Evolutionary conservation across 306 rosid species (phyloP), one percentile per base, ranked within the genome.

Genomic region (Castanea mollissima): DNA sequence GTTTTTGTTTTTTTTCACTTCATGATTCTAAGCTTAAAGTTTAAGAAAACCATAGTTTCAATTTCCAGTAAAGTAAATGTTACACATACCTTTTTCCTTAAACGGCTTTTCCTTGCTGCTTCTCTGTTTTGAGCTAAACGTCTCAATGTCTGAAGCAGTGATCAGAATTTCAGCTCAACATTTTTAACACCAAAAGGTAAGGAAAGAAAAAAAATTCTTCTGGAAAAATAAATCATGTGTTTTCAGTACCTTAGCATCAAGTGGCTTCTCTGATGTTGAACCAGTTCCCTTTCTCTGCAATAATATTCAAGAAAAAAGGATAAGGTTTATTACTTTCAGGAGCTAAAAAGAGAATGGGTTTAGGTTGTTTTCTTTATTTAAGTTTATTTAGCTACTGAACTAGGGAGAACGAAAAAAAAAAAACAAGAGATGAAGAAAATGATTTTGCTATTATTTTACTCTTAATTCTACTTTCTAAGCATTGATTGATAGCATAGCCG

Each of bases 91-190:
- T 95, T 95, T 80, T 95, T 95, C 81, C 98, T 90, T 8, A 95
- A 82, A 46, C 99, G 97, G 81, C 99, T 94, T 85, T 94, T 94
- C 86, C 87, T 87, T 70, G 99, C 99, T 55, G 99, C 99, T 58
- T 92, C 99, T 90, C 99, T 85, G 87, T 94, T 94, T 76, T 94
- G 99, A 76, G 99, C 99, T 74, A 94, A 82, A 58, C 99, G 95
- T 83, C 99, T 94, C 85, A 92, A 69, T 78, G 95, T 88, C 99
- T 94, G 77, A 29, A 71, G 46, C 74, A 81, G 72, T 25, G 60
- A 60, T 27, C 18, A 76, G 63, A 35, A 79, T 81, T 80, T 74
- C 68, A n/a, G 23, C 64, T 69, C 34, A 69, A 81, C 51, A n/a
- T 59, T 59, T 59, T 14, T 44, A 41, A n/a, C 19, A 32, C n/a